These are phyloP conservation scores for Carex littledalei DNA, from an alignment of 176 grass and related monocot genomes.

Conservation along the genomic window DNA sequence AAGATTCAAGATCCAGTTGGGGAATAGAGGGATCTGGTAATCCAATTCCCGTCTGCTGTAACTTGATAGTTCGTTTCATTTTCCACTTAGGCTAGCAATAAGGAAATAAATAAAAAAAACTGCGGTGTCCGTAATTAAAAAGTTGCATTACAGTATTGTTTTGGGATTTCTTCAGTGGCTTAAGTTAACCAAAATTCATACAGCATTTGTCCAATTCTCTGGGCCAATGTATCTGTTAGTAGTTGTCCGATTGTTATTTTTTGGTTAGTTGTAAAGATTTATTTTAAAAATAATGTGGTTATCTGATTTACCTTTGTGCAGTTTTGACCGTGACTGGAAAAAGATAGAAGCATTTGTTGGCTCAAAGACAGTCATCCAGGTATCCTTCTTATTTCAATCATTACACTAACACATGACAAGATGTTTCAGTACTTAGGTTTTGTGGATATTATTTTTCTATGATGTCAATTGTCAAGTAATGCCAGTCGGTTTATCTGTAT, in stretches of 20 bases:
- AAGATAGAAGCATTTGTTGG: slow-evolving; percentile 98
- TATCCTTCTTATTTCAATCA: slow-evolving; percentile 23
- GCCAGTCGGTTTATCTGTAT: background rate
- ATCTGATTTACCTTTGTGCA: slow-evolving; percentile 27
- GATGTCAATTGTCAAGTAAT: background rate
- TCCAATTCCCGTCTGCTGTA: background rate
- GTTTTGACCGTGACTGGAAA: slow-evolving; percentile 96
- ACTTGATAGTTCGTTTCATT: background rate
- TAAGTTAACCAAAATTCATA: background rate
- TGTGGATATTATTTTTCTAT: background rate
- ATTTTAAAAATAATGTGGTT: slow-evolving; percentile 1
- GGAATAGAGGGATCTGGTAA: background rate
- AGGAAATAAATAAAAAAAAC: background rate
- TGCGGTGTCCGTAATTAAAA: background rate
- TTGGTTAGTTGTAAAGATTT: background rate
- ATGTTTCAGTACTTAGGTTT: background rate
- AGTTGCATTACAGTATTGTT: background rate
- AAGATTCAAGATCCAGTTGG: background rate
- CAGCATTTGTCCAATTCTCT: background rate
- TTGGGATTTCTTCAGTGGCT: background rate
- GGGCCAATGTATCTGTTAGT: background rate
- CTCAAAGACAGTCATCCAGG: slow-evolving; percentile 92
- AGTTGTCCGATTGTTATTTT: background rate
- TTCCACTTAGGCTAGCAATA: background rate
- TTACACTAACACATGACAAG: background rate